phyloP scores from a whole-genome alignment of 345 rosid species.

The Mangifera indica region DNA sequence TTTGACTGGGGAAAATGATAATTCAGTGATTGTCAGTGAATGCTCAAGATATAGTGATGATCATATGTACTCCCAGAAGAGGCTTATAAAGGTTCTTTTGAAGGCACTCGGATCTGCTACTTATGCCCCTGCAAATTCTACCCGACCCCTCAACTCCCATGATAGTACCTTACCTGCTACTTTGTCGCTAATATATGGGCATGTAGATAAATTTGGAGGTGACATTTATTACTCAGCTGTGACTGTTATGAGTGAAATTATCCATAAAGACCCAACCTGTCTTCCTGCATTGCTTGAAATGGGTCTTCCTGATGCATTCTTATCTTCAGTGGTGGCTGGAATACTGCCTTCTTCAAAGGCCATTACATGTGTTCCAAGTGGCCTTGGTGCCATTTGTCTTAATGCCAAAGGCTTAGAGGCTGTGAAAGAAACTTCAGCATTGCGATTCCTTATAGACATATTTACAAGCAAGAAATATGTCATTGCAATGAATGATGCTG shows the following conservation, averaged over 20 bases:
- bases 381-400: constrained; percentile 93
- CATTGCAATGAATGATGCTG: constrained; percentile 86
- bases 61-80: constrained; percentile 62
- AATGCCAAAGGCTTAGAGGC: constrained; percentile 87
- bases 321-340: constrained; percentile 81
- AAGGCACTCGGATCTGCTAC: constrained; percentile 97
- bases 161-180: constrained; percentile 77
- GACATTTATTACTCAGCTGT: constrained; percentile 94
- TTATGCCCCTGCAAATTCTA: constrained; percentile 68
- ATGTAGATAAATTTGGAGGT: constrained; percentile 86
- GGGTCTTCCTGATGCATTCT: constrained; percentile 91
- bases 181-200: constrained; percentile 64
- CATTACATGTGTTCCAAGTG: constrained; percentile 89
- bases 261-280: constrained; percentile 96
- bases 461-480: constrained; percentile 89
- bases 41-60: constrained; percentile 57
- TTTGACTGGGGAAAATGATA: constrained; percentile 45
- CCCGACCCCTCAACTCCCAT: constrained; percentile 63
- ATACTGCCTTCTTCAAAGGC: constrained; percentile 92
- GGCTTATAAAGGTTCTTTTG: constrained; percentile 88
- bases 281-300: constrained; percentile 72
- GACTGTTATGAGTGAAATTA: constrained; percentile 93
- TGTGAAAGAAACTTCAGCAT: constrained; percentile 77
- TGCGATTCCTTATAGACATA: constrained; percentile 76
- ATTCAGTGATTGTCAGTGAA: constrained; percentile 60